Conservation (phyloP, 495 filamentous ascomycete genomes). For the Hypoxylon fragiforme region DNA sequence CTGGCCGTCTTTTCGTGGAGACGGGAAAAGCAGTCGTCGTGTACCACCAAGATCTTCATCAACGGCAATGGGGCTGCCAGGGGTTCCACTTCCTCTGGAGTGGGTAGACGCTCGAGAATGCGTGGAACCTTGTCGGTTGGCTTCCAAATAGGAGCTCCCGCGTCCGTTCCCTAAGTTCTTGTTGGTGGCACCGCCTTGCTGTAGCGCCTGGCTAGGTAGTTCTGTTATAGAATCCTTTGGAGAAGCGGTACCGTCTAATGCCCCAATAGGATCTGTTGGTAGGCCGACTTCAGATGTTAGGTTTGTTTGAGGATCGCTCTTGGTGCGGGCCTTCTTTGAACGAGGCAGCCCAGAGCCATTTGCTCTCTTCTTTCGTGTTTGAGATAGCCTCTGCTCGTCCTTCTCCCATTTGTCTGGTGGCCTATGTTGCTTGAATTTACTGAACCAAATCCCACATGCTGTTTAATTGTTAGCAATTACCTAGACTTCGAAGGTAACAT, state of each 20-base stretch:
- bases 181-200: constrained; percentile 34
- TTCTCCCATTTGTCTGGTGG: constrained; percentile 83
- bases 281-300: constrained; percentile 55
- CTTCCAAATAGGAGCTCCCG: constrained; percentile 36
- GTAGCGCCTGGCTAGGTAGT: constrained; percentile 24
- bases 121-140: constrained; percentile 34
- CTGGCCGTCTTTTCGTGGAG: constrained; percentile 60
- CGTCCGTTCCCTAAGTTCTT: constrained; percentile 30
- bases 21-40: constrained; percentile 81
- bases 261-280: constrained; percentile 51
- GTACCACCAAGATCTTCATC: constrained; percentile 69
- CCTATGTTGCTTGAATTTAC: constrained; percentile 81
- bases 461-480: constrained; percentile 8
- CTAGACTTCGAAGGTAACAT: background rate
- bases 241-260: constrained; percentile 31
- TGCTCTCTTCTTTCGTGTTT: constrained; percentile 51
- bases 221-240: constrained; percentile 26
- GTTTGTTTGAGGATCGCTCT: constrained; percentile 45
- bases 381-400: constrained; percentile 53
- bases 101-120: constrained; percentile 45
- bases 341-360: constrained; percentile 40
- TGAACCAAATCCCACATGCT: constrained; percentile 92
- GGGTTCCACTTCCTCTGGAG: constrained; percentile 59
- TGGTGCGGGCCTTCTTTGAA: constrained; percentile 49
- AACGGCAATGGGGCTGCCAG: constrained; percentile 62